A percentile compares a stretch with the other conserved stretches of the same genome.
phyloP scores from a whole-genome alignment of 1,284 basidiomycete genomes.

The Hypsizygus ulmarius region DNA sequence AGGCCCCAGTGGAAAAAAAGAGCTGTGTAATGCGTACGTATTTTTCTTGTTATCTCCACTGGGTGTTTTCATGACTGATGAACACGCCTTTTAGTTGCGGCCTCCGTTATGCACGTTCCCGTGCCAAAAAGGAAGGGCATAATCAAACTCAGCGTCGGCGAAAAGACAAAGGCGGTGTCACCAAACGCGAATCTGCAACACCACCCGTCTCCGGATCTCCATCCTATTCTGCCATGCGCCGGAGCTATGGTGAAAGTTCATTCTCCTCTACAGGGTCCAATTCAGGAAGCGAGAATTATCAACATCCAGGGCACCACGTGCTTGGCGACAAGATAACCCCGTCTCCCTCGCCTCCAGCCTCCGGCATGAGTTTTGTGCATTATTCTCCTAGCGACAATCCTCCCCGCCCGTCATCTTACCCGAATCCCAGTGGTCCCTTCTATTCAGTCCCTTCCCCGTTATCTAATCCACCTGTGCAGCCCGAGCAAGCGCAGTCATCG shows the following conservation, averaged over 20 bases:
- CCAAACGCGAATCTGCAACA: slow-evolving; percentile 40
- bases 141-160: slow-evolving; percentile 36
- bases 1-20: slow-evolving; percentile 86
- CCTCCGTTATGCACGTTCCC: slow-evolving; percentile 74
- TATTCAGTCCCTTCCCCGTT: slow-evolving; percentile 47
- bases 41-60: background rate
- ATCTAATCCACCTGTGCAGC: slow-evolving; percentile 37
- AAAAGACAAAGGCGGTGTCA: slow-evolving; percentile 41
- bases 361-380: slow-evolving; percentile 47
- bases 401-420: slow-evolving; percentile 26
- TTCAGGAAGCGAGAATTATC: slow-evolving; percentile 55
- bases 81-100: slow-evolving; percentile 56
- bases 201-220: slow-evolving; percentile 42
- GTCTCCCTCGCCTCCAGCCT: slow-evolving; percentile 53
- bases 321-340: slow-evolving; percentile 41
- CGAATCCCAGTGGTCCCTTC: slow-evolving; percentile 25
- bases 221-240: slow-evolving; percentile 31
- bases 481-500: slow-evolving; percentile 17
- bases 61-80: slow-evolving; percentile 17
- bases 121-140: slow-evolving; percentile 77
- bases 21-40: slow-evolving; percentile 89
- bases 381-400: slow-evolving; percentile 37
- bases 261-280: slow-evolving; percentile 52
- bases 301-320: slow-evolving; percentile 39
- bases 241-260: slow-evolving; percentile 49